Evolutionary conservation across 805 yeast species (phyloP).

Genomic region (Candida xiaguanensis): DNA sequence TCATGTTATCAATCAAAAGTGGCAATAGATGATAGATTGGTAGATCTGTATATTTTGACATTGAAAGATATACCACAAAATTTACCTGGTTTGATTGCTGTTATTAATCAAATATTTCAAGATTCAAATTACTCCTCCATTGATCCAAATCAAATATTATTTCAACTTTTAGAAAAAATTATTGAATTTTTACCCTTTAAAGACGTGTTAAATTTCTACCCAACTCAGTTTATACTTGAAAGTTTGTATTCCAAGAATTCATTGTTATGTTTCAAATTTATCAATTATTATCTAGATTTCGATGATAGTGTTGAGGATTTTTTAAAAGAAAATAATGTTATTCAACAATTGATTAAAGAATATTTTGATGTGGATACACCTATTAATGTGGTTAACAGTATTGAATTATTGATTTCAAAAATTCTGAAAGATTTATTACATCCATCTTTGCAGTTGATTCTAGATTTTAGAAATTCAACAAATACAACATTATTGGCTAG

Average conservation of each 20-base stretch:
- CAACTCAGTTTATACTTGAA: conserved; percentile 14
- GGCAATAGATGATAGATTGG: conserved; percentile 3
- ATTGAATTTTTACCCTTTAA: conserved; percentile 11
- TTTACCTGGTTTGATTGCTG: conserved; percentile 6
- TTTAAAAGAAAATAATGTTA: conserved; percentile 4
- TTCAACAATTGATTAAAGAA: conserved; percentile 1
- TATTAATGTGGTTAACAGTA: conserved; percentile 9
- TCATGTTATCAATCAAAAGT: not conserved
- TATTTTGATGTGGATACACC: conserved; percentile 6
- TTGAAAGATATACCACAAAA: not conserved
- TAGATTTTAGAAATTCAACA: conserved; percentile 7
- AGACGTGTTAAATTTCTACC: conserved; percentile 14
- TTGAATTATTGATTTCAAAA: conserved; percentile 9
- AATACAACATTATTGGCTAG: conserved; percentile 18
- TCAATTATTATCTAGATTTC: conserved; percentile 8
- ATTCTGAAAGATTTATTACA: conserved; percentile 1
- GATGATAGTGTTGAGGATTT: conserved; percentile 5
- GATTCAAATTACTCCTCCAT: conserved; percentile 11
- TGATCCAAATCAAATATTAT: conserved; percentile 13
- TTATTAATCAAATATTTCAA: conserved; percentile 12
- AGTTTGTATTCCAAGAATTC: conserved; percentile 7
- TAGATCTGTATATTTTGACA: conserved; percentile 7
- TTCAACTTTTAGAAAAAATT: conserved; percentile 14
- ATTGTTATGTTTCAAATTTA: conserved; percentile 9
- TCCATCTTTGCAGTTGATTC: conserved; percentile 8